A percentile compares a stretch with the other conserved stretches of the same genome.
phyloP scores from a whole-genome alignment of 2,329 filamentous ascomycete genomes.

The Calonectria crousiana region DNA sequence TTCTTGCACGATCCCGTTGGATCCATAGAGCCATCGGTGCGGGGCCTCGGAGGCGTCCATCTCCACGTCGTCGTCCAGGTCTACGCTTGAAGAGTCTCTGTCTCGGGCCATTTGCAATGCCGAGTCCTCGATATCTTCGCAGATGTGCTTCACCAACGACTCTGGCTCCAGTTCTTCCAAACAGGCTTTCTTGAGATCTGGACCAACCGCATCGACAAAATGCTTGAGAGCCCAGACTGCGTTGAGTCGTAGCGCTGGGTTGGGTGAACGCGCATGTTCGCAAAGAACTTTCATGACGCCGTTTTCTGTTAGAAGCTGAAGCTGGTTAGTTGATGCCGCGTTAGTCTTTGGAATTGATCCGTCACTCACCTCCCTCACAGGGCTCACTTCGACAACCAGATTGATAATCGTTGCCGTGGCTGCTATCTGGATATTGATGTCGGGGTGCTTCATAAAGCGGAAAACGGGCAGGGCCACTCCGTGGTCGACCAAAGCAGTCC shows the following conservation, averaged over 20 bases:
- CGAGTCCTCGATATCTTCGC: constrained; percentile 69
- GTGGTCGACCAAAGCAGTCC: constrained; percentile 89
- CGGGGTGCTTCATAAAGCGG: constrained; percentile 77
- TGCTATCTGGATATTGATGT: constrained; percentile 85
- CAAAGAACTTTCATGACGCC: constrained; percentile 84
- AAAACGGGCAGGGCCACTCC: constrained; percentile 84
- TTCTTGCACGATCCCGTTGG: constrained; percentile 47
- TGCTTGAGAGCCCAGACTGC: constrained; percentile 96
- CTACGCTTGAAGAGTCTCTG: constrained; percentile 48
- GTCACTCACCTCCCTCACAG: constrained; percentile 83
- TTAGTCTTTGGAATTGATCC: too few species aligned
- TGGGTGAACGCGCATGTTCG: constrained; percentile 84
- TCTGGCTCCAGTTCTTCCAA: constrained; percentile 81
- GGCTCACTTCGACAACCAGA: constrained; percentile 87
- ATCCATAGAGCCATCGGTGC: constrained; percentile 51
- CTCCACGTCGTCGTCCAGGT: constrained; percentile 70
- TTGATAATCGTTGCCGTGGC: constrained; percentile 89
- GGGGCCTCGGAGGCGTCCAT: constrained; percentile 64
- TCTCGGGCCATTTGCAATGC: constrained; percentile 56
- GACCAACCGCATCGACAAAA: constrained; percentile 78
- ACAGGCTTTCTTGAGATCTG: constrained; percentile 80
- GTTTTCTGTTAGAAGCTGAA: constrained; percentile 76
- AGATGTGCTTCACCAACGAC: constrained; percentile 86
- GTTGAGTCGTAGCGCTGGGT: constrained; percentile 83
- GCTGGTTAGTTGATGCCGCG: constrained; percentile 34